A percentile compares a stretch with the other conserved stretches of the same genome.
Conservation (phyloP, 2,329 filamentous ascomycete genomes). For the Acephala macrosclerotiorum region DNA sequence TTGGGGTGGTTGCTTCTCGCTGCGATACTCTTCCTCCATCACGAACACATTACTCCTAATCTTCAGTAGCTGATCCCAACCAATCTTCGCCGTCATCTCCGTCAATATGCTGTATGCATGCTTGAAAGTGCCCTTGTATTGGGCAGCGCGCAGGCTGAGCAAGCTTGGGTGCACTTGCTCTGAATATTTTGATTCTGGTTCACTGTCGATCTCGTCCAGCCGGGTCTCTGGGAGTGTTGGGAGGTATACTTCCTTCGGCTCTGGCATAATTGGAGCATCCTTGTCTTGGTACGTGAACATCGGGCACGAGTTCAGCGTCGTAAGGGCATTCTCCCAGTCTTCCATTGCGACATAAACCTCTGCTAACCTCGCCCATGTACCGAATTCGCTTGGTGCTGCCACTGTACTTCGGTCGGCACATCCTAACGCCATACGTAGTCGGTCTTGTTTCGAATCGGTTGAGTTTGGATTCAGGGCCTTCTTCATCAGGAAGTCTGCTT, state of each 20-base stretch:
- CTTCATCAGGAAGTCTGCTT: slow-evolving; percentile 88
- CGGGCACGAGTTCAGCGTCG: slow-evolving; percentile 96
- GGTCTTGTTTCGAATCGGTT: slow-evolving; percentile 65
- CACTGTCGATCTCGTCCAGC: slow-evolving; percentile 95
- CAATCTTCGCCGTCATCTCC: slow-evolving; percentile 95
- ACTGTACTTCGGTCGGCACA: slow-evolving; percentile 95
- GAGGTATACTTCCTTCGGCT: slow-evolving; percentile 85
- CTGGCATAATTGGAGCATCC: slow-evolving; percentile 92
- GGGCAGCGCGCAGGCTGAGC: slow-evolving; percentile 83
- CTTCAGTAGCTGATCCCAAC: slow-evolving; percentile 95
- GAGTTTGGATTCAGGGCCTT: slow-evolving; percentile 71
- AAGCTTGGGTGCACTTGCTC: slow-evolving; percentile 90
- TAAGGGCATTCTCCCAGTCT: slow-evolving; percentile 94
- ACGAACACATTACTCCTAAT: slow-evolving; percentile 98
- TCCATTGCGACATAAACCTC: slow-evolving; percentile 95
- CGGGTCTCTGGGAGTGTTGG: slow-evolving; percentile 89
- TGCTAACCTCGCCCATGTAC: slow-evolving; percentile 92
- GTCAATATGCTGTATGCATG: slow-evolving; percentile 94
- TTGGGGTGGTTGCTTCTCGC: slow-evolving; percentile 75
- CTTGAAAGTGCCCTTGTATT: slow-evolving; percentile 94
- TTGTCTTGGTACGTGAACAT: slow-evolving; percentile 99
- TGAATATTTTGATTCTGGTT: slow-evolving; percentile 78
- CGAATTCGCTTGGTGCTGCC: slow-evolving; percentile 95
- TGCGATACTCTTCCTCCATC: slow-evolving; percentile 98
- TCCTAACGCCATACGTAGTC: slow-evolving; percentile 85